A percentile compares a stretch with the other conserved stretches of the same genome.
These are phyloP conservation scores for Gaeumannomyces sp. DNA, from an alignment of 2,329 filamentous ascomycete species.

Conservation along the genomic window DNA sequence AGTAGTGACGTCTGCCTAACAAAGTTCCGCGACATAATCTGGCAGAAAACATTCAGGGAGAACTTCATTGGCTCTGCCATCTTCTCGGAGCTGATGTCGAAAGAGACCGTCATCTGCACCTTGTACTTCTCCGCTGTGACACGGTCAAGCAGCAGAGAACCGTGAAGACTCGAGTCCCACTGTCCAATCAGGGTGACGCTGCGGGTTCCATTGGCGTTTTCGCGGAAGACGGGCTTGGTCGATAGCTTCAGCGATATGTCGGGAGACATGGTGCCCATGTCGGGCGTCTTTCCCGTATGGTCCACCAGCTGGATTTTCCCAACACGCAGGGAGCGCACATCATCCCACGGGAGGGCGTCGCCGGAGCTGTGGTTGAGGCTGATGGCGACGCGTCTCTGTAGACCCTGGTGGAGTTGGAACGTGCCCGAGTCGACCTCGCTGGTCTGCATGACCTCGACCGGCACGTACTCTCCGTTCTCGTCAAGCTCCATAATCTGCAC, in stretches of 20 bases:
- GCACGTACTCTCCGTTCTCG: slow-evolving; percentile 83
- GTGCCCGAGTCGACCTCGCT: slow-evolving; percentile 80
- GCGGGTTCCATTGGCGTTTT: slow-evolving; percentile 84
- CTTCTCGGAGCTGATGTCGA: slow-evolving; percentile 79
- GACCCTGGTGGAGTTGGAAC: slow-evolving; percentile 90
- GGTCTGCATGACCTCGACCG: slow-evolving; percentile 86
- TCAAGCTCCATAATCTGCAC: slow-evolving; percentile 87
- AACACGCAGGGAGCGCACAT: slow-evolving; percentile 69
- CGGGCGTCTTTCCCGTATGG: slow-evolving; percentile 75
- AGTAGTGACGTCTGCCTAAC: slow-evolving; percentile 83
- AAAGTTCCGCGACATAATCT: slow-evolving; percentile 78
- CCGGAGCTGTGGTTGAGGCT: slow-evolving; percentile 89
- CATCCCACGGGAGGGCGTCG: slow-evolving; percentile 81
- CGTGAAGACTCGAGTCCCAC: slow-evolving; percentile 94
- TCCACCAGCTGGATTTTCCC: slow-evolving; percentile 80
- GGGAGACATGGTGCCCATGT: slow-evolving; percentile 64
- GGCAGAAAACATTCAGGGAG: slow-evolving; percentile 70
- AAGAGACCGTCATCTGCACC: slow-evolving; percentile 79
- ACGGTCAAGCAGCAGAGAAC: slow-evolving; percentile 86
- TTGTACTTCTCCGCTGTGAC: slow-evolving; percentile 89
- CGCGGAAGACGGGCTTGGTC: slow-evolving; percentile 69
- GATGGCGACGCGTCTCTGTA: slow-evolving; percentile 82
- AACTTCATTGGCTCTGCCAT: slow-evolving; percentile 87
- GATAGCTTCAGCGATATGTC: slow-evolving; percentile 74
- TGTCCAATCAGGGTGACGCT: slow-evolving; percentile 83